Conservation (phyloP, 2,329 filamentous ascomycete genomes). For the Atkinsonella texensis region DNA sequence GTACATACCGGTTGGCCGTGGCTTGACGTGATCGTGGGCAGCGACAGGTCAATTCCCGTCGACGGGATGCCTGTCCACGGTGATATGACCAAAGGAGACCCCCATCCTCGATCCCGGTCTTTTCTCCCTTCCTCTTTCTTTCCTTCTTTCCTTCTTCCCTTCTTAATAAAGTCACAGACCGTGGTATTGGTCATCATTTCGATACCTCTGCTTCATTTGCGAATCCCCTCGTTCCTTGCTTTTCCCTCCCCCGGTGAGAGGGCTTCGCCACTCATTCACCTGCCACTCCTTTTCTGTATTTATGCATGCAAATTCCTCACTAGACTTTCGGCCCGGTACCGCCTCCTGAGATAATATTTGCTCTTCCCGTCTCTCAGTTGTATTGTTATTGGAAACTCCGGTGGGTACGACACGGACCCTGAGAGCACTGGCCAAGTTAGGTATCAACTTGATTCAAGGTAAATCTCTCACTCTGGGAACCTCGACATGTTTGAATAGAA, state of each 20-base stretch:
- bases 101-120: background rate
- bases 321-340: background rate
- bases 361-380: background rate
- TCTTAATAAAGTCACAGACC: background rate
- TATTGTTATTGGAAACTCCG: background rate
- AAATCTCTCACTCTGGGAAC: background rate
- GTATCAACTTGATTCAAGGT: background rate
- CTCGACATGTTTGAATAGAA: background rate
- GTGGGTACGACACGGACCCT: background rate
- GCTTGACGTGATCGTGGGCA: background rate
- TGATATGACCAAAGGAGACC: background rate
- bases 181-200: background rate
- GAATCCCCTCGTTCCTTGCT: constrained; percentile 1
- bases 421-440: background rate
- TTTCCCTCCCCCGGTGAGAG: constrained; percentile 3
- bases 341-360: background rate
- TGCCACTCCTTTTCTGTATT: constrained; percentile 2
- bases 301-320: no score
- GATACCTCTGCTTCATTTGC: background rate
- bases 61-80: background rate
- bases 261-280: constrained; percentile 1
- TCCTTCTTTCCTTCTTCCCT: background rate
- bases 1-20: background rate
- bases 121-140: background rate
- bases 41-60: background rate